Percentiles rank a stretch among this genome's conserved stretches.
Evolutionary conservation across 768 basidiomycete species (phyloP).

Genomic region (Suillus brevipes): DNA sequence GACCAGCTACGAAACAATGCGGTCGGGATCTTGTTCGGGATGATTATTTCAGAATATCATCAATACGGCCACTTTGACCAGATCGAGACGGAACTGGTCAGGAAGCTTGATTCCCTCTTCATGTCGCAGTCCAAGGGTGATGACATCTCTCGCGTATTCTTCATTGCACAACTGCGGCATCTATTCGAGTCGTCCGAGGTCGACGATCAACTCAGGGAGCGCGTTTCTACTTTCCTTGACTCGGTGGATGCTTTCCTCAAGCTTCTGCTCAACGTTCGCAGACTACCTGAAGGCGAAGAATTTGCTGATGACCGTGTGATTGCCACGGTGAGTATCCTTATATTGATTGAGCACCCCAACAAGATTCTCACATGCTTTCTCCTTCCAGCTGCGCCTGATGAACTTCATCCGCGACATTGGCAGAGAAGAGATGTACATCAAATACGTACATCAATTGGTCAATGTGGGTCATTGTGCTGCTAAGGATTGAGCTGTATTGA

Average conservation of each 20-base stretch:
- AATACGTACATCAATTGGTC: slow-evolving; percentile 94
- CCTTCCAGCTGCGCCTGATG: slow-evolving; percentile 74
- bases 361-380: slow-evolving; percentile 12
- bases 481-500: slow-evolving; percentile 15
- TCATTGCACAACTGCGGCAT: slow-evolving; percentile 85
- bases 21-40: slow-evolving; percentile 89
- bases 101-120: slow-evolving; percentile 85
- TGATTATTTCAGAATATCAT: slow-evolving; percentile 92
- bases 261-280: slow-evolving; percentile 81
- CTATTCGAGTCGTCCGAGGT: slow-evolving; percentile 86
- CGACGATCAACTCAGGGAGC: slow-evolving; percentile 74
- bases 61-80: slow-evolving; percentile 81
- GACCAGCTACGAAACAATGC: slow-evolving; percentile 89
- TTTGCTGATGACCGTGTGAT: slow-evolving; percentile 94
- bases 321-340: slow-evolving; percentile 62
- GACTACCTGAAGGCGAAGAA: slow-evolving; percentile 89
- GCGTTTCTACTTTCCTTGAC: slow-evolving; percentile 80
- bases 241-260: slow-evolving; percentile 93
- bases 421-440: slow-evolving; percentile 90
- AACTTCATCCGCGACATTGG: slow-evolving; percentile 93
- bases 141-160: slow-evolving; percentile 89
- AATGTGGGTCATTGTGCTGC: slow-evolving; percentile 52
- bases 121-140: slow-evolving; percentile 92
- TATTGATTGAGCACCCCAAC: not conserved
- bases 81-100: slow-evolving; percentile 92